Percentiles rank a stretch among this genome's conserved stretches.
These are phyloP conservation scores for Colletotrichum tofieldiae DNA, from an alignment of 2,329 filamentous ascomycete species.

Conservation along the genomic window DNA sequence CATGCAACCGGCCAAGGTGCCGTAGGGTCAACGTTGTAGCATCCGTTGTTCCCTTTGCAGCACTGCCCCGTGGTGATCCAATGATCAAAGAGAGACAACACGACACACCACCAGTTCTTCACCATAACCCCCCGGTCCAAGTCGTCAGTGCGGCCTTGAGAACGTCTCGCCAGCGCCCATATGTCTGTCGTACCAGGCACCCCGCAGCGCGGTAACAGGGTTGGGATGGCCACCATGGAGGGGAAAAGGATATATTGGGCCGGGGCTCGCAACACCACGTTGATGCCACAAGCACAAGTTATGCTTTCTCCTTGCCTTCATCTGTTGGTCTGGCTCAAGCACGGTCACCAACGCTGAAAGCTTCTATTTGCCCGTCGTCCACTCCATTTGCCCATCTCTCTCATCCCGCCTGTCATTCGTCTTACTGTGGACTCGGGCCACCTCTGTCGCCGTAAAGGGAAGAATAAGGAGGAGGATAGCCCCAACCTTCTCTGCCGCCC, in stretches of 20 bases:
- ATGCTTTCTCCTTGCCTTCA: conserved; percentile 33
- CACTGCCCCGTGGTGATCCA: conserved; percentile 21
- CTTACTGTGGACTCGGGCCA: conserved; percentile 7
- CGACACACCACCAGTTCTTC: conserved; percentile 29
- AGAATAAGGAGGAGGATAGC: conserved; percentile 25
- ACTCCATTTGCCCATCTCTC: conserved; percentile 21
- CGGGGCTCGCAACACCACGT: conserved; percentile 26
- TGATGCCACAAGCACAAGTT: conserved; percentile 23
- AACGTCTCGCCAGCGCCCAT: conserved; percentile 32
- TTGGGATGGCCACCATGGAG: conserved; percentile 10
- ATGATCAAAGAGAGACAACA: conserved; percentile 33
- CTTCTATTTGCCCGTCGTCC: conserved; percentile 24
- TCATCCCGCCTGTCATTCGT: conserved; percentile 23
- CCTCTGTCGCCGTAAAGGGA: neutral
- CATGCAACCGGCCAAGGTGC: conserved; percentile 34
- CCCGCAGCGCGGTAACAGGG: conserved; percentile 22
- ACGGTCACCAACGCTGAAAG: conserved; percentile 31
- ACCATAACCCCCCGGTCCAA: conserved; percentile 31
- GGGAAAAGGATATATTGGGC: conserved; percentile 36
- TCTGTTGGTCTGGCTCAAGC: conserved; percentile 35
- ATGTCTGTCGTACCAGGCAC: conserved; percentile 13
- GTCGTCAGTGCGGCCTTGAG: conserved; percentile 32
- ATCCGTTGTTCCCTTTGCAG: conserved; percentile 29
- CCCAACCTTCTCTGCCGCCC: neutral
- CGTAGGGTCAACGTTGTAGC: conserved; percentile 28